Evolutionary conservation across 2,329 filamentous ascomycete genomes (phyloP).

Genomic region (Colletotrichum navitas): DNA sequence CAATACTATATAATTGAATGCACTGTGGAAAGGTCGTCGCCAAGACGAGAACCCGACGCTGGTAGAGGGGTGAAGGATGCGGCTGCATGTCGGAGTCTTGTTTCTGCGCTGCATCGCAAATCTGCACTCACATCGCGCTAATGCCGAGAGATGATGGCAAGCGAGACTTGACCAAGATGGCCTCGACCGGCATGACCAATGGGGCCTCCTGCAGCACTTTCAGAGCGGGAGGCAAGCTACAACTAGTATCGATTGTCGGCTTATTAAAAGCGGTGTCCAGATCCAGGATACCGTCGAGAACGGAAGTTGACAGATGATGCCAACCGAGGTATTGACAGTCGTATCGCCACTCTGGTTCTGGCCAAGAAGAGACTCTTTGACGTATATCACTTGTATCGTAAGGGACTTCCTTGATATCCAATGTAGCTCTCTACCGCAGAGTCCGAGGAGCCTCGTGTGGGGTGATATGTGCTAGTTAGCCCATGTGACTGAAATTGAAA

Average conservation of each 20-base stretch:
- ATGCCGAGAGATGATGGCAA: background rate
- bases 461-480: too few species aligned
- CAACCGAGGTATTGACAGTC: background rate
- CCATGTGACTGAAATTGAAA: background rate
- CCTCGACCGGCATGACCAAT: background rate
- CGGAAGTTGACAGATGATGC: background rate
- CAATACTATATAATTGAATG: too few species aligned
- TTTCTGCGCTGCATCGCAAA: background rate
- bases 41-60: background rate
- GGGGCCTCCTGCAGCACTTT: constrained; percentile 1
- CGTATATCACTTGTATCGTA: background rate
- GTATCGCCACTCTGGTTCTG: background rate
- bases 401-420: background rate
- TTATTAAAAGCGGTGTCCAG: background rate
- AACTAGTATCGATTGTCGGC: background rate
- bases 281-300: background rate
- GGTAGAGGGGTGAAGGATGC: background rate
- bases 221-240: background rate
- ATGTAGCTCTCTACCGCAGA: background rate
- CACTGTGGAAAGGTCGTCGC: background rate
- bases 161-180: background rate
- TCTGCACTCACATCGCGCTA: background rate
- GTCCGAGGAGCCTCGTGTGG: too few species aligned
- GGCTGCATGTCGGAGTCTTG: background rate
- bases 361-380: background rate